Conservation (phyloP, 306 rosid species). For the Macrotyloma uniflorum region DNA sequence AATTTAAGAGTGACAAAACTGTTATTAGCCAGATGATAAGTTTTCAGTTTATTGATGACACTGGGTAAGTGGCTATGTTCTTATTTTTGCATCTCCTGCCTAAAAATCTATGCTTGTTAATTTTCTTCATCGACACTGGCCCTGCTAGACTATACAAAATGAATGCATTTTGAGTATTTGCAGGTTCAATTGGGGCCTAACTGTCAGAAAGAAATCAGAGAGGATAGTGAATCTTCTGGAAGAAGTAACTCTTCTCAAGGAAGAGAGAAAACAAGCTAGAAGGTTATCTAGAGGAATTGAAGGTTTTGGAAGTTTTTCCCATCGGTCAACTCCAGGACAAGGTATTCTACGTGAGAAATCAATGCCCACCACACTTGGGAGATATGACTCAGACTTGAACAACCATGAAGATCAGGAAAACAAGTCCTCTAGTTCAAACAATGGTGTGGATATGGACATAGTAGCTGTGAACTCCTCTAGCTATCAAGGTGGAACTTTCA, state of each 20-base stretch:
- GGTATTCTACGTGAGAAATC: conserved; percentile 54
- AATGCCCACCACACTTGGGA: conserved; percentile 45
- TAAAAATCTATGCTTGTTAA: background rate
- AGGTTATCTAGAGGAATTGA: conserved; percentile 83
- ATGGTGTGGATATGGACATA: conserved; percentile 27
- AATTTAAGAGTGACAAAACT: conserved; percentile 71
- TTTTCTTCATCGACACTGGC: background rate
- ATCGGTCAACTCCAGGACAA: conserved; percentile 55
- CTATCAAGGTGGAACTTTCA: conserved; percentile 10
- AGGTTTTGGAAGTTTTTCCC: conserved; percentile 85
- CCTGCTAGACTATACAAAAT: background rate
- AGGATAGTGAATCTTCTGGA: conserved; percentile 66
- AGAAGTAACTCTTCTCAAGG: conserved; percentile 66
- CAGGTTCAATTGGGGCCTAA: conserved; percentile 97
- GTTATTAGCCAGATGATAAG: conserved; percentile 61
- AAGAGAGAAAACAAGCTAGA: conserved; percentile 79
- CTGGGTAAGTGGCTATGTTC: conserved; percentile 71
- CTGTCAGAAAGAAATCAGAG: conserved; percentile 80
- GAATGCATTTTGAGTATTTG: background rate
- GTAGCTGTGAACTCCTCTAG: conserved; percentile 31
- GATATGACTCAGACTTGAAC: conserved; percentile 50
- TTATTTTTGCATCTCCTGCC: background rate
- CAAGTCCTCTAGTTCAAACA: conserved; percentile 29
- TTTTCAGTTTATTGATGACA: conserved; percentile 74
- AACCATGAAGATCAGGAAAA: conserved; percentile 51